Evolutionary conservation across 2,329 filamentous ascomycete species (phyloP).

Genomic region (Sphaerostilbella broomeana): DNA sequence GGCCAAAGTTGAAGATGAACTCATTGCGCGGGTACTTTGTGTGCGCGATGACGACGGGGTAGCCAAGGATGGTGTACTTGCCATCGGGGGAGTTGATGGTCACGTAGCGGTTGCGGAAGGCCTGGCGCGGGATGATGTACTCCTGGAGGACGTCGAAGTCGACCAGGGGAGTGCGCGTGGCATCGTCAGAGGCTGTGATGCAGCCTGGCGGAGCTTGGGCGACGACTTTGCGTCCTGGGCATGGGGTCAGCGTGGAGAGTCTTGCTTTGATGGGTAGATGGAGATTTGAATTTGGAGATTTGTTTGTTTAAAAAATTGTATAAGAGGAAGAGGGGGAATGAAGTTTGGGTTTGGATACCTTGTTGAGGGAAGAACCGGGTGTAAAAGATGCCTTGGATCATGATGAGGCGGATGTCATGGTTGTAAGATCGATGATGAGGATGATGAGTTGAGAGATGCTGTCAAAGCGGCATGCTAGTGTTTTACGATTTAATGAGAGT

Average conservation of each 20-base stretch:
- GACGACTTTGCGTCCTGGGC: slow-evolving; percentile 53
- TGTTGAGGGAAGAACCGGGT: slow-evolving; percentile 61
- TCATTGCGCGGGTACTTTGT: slow-evolving; percentile 83
- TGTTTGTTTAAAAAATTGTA: background rate
- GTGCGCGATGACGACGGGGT: slow-evolving; percentile 80
- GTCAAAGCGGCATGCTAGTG: too few relatives aligned
- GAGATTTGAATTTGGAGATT: too few relatives aligned
- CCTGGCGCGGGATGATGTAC: slow-evolving; percentile 90
- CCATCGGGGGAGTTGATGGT: slow-evolving; percentile 66
- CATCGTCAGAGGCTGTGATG: slow-evolving; percentile 40
- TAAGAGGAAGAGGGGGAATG: background rate
- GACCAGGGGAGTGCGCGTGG: slow-evolving; percentile 54
- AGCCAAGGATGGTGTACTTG: slow-evolving; percentile 73
- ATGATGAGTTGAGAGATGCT: too few relatives aligned
- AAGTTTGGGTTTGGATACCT: slow-evolving; percentile 43
- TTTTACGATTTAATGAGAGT: too few relatives aligned
- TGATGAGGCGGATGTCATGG: slow-evolving; percentile 25
- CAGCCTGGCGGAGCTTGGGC: slow-evolving; percentile 57
- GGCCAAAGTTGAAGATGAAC: slow-evolving; percentile 97
- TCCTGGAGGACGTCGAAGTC: slow-evolving; percentile 81
- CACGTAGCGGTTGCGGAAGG: slow-evolving; percentile 88
- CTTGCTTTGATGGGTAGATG: too few relatives aligned
- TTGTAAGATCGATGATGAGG: too few relatives aligned
- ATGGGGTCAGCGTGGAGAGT: too few relatives aligned
- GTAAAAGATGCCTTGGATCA: slow-evolving; percentile 67